Percentiles rank a stretch among this genome's conserved stretches.
phyloP scores from a whole-genome alignment of 805 yeast species.

The Ogataea chonburiensis region DNA sequence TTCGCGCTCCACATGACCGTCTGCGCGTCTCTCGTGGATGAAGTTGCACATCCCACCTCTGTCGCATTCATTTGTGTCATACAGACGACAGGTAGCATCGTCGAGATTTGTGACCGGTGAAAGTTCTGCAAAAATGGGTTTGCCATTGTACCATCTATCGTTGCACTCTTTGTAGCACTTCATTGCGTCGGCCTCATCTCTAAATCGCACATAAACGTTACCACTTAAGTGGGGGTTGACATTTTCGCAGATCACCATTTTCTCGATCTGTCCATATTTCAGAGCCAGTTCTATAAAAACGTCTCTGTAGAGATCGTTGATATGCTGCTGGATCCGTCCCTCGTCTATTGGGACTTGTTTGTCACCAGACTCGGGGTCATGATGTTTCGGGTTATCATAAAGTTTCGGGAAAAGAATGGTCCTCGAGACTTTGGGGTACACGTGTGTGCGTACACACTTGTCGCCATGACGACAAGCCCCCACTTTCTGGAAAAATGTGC shows the following conservation, averaged over 20 bases:
- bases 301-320: slow-evolving; percentile 69
- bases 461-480: slow-evolving; percentile 96
- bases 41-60: slow-evolving; percentile 85
- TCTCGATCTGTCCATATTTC: slow-evolving; percentile 50
- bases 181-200: slow-evolving; percentile 54
- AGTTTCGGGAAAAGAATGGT: slow-evolving; percentile 66
- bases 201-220: slow-evolving; percentile 73
- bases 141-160: slow-evolving; percentile 75
- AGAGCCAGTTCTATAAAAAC: slow-evolving; percentile 59
- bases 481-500: slow-evolving; percentile 65
- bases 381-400: slow-evolving; percentile 56
- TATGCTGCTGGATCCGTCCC: slow-evolving; percentile 42
- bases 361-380: slow-evolving; percentile 17
- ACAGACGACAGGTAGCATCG: slow-evolving; percentile 75
- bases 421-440: slow-evolving; percentile 60
- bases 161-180: slow-evolving; percentile 62
- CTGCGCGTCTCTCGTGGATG: slow-evolving; percentile 71
- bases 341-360: slow-evolving; percentile 12
- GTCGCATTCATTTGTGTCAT: slow-evolving; percentile 61
- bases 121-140: slow-evolving; percentile 78
- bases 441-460: slow-evolving; percentile 74
- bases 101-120: slow-evolving; percentile 69
- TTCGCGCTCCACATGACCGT: slow-evolving; percentile 26
- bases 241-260: slow-evolving; percentile 77
- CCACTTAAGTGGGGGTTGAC: slow-evolving; percentile 81